These are phyloP conservation scores for Elsinoe perseae DNA, from an alignment of 2,329 filamentous ascomycete genomes.

Conservation along the genomic window DNA sequence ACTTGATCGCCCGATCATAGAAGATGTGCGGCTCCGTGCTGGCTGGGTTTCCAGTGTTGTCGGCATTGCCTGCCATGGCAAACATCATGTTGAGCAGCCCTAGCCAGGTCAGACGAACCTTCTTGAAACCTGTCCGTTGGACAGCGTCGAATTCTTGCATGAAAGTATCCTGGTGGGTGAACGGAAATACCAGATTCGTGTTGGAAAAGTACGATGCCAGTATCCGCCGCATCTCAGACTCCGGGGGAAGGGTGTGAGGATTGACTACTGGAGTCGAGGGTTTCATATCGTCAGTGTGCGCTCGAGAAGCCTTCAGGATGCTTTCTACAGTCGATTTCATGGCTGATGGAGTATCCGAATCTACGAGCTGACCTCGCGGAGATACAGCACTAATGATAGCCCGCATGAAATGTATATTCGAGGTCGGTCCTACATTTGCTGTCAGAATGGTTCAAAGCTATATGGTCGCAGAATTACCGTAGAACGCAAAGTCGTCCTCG, in stretches of 20 bases:
- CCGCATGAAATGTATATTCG: constrained; percentile 37
- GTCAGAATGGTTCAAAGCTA: too few species aligned
- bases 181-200: constrained; percentile 35
- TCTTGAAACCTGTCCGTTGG: constrained; percentile 27
- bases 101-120: constrained; percentile 43
- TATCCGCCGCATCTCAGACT: constrained; percentile 26
- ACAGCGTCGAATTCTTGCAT: constrained; percentile 31
- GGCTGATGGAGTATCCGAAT: neutral
- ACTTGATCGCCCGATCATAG: constrained; percentile 37
- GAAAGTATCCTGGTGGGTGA: constrained; percentile 34
- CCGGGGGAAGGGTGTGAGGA: constrained; percentile 25
- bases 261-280: neutral
- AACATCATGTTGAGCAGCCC: constrained; percentile 45
- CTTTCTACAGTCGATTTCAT: constrained; percentile 1
- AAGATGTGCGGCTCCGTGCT: constrained; percentile 39
- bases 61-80: constrained; percentile 39
- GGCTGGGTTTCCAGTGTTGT: constrained; percentile 26
- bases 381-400: constrained; percentile 31
- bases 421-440: constrained; percentile 23
- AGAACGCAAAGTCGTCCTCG: constrained; percentile 33
- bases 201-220: constrained; percentile 34
- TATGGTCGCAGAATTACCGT: constrained; percentile 29
- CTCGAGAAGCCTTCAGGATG: neutral
- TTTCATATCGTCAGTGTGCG: constrained; percentile 17
- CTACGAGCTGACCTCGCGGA: neutral